Evolutionary conservation across 2,329 filamentous ascomycete species (phyloP).

Genomic region (Graphilbum sp.): DNA sequence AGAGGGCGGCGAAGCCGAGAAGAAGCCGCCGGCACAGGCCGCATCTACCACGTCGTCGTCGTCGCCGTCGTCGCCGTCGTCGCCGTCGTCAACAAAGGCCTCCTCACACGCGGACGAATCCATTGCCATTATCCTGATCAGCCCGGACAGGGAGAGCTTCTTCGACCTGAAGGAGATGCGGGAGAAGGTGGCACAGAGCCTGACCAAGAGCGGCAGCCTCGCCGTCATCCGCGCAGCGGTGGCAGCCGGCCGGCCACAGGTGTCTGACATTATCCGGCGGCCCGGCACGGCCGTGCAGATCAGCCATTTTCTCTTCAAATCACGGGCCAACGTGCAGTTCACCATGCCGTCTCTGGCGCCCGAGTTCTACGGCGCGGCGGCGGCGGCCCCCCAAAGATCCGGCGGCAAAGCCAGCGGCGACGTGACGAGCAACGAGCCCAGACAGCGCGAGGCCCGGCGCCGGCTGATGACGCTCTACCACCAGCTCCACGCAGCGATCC

Average conservation of each 20-base stretch:
- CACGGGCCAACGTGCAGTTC: conserved; percentile 86
- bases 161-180: conserved; percentile 68
- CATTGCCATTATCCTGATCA: conserved; percentile 86
- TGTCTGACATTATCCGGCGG: conserved; percentile 49
- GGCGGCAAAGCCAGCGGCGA: conserved; percentile 12
- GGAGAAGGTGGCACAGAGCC: conserved; percentile 45
- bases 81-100: not conserved
- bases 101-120: conserved; percentile 37
- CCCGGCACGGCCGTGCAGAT: conserved; percentile 52
- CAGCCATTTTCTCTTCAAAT: conserved; percentile 93
- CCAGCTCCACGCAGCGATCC: conserved; percentile 68
- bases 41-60: conserved; percentile 43
- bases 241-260: conserved; percentile 50
- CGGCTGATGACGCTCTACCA: conserved; percentile 75
- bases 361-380: conserved; percentile 27
- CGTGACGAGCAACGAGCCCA: conserved; percentile 1
- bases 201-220: conserved; percentile 62
- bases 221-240: conserved; percentile 58
- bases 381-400: too few relatives aligned
- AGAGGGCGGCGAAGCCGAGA: conserved; percentile 20
- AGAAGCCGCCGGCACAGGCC: conserved; percentile 8
- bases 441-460: conserved; percentile 38
- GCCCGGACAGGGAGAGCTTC: conserved; percentile 83
- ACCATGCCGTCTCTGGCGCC: conserved; percentile 71
- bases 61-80: too few relatives aligned